Percentiles rank a stretch among this genome's conserved stretches.
phyloP scores from a whole-genome alignment of 176 grass and related monocot genomes.

The Bothriochloa decipiens region DNA sequence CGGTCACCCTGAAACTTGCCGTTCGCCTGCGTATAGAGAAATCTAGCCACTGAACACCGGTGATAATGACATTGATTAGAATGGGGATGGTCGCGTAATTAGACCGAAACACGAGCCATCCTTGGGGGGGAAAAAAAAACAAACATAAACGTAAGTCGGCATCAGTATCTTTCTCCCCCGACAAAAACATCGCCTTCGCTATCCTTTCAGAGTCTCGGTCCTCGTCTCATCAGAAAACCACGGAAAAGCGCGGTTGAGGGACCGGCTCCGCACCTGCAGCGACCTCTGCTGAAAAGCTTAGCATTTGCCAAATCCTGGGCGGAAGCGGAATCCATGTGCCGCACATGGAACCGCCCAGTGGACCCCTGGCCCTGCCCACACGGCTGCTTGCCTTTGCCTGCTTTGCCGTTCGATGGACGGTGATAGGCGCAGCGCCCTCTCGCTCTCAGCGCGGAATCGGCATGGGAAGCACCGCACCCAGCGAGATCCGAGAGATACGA shows the following conservation, averaged over 20 bases:
- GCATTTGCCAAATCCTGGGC: not conserved
- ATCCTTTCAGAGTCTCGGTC: not conserved
- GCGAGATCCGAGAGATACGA: not conserved
- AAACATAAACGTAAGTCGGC: not conserved
- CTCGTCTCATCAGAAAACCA: not conserved
- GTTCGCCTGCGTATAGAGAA: no score
- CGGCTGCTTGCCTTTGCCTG: not conserved
- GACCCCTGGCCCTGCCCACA: not conserved
- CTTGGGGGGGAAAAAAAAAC: conserved; percentile 4
- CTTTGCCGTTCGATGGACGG: not conserved
- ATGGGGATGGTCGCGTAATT: not conserved
- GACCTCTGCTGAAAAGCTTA: not conserved
- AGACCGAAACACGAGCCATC: not conserved
- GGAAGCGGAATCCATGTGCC: conserved; percentile 11
- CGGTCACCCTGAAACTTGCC: not conserved
- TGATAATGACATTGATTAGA: conserved; percentile 14
- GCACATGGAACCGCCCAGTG: not conserved
- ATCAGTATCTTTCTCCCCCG: not conserved
- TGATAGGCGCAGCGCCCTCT: conserved; percentile 5
- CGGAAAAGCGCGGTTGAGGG: not conserved
- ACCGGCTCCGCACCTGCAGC: not conserved
- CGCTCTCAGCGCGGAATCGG: not conserved
- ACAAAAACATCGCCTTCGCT: not conserved
- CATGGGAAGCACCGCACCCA: not conserved
- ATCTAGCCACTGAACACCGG: not conserved